Base-by-base conservation (phyloP, 768 basidiomycete genomes). In the Calocybe cyanea region DNA sequence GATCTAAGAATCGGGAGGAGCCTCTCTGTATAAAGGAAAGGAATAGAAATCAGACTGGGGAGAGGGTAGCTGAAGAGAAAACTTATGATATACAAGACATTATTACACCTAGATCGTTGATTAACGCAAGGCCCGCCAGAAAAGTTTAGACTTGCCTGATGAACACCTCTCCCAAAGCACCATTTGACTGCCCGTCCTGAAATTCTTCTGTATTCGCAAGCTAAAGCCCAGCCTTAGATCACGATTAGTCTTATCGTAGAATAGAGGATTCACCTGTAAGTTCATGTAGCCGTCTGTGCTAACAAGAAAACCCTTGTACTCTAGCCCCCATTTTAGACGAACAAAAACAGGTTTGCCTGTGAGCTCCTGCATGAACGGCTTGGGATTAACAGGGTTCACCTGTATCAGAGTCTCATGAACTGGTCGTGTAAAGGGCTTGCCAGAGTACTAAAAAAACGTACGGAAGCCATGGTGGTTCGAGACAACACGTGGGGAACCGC, bases 261-360 rank as follows among this genome's bases (percentile, higher is more conserved):
- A 28, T 7, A 49, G 57, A 91, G 6, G 11, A 5, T 28, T 28
- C 11, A 28, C 95, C 76, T 99, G 96, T 38, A 99, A 80, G 66
- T 99, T 99, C 96, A 98, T 98, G 72, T 96, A 99, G 10, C 92
- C 92, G 67, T 99, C 96, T 6, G 96, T 97, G 60, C 91, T 94
- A 55, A 99, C 96, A 52, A 99, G 78, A 72, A 96, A 99, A 34
- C 96, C 96, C 73, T 93, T 96, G 77, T 98, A 98, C 63, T 98
- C 93, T 41, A 97, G 77, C 51, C 96, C 96, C 96, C 96, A 99
- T 73, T 99, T 99, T 60, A 99, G 80, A 49, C 83, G 81, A 52
- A 98, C 96, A 60, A 83, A 89, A 36, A 98, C 91, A 31, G 87
- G 85, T 74, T 99, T 97, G 52, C 96, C 96, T 20, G 96, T 97